These are phyloP conservation scores for Ceratocystis huliohia DNA, from an alignment of 2,329 filamentous ascomycete species.

Conservation along the genomic window DNA sequence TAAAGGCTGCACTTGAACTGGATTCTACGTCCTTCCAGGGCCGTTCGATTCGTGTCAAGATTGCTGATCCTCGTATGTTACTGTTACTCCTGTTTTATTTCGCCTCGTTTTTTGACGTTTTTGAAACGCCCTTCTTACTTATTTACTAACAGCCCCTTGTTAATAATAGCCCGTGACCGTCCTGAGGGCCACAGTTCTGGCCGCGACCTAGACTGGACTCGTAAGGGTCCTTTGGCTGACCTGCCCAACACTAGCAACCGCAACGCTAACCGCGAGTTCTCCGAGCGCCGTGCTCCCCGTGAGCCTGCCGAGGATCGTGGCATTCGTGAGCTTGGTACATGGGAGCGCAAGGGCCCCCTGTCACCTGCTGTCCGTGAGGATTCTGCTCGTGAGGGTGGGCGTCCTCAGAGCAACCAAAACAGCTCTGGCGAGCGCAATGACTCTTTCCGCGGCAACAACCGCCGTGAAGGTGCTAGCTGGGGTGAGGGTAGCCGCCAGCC, in stretches of 20 bases:
- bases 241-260: conserved; percentile 38
- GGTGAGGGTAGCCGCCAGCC: conserved; percentile 50
- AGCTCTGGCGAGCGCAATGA: conserved; percentile 41
- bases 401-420: conserved; percentile 34
- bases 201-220: conserved; percentile 84
- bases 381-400: conserved; percentile 44
- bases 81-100: conserved; percentile 28
- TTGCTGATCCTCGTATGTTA: conserved; percentile 87
- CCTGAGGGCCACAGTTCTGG: conserved; percentile 41
- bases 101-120: neutral
- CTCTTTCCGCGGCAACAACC: conserved; percentile 48
- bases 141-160: neutral
- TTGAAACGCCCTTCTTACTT: neutral
- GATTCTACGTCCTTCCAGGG: conserved; percentile 76
- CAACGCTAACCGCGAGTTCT: conserved; percentile 34
- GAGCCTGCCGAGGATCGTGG: conserved; percentile 58
- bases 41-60: conserved; percentile 80
- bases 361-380: conserved; percentile 52
- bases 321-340: conserved; percentile 69
- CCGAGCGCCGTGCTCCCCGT: conserved; percentile 43
- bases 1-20: conserved; percentile 79
- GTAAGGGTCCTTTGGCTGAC: conserved; percentile 78
- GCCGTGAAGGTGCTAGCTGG: conserved; percentile 61
- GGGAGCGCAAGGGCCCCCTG: conserved; percentile 89
- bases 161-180: conserved; percentile 13